A percentile compares a stretch with the other conserved stretches of the same genome.
These are phyloP conservation scores for Penstemon eatonii DNA, from an alignment of 257 asterid species.

Conservation along the genomic window DNA sequence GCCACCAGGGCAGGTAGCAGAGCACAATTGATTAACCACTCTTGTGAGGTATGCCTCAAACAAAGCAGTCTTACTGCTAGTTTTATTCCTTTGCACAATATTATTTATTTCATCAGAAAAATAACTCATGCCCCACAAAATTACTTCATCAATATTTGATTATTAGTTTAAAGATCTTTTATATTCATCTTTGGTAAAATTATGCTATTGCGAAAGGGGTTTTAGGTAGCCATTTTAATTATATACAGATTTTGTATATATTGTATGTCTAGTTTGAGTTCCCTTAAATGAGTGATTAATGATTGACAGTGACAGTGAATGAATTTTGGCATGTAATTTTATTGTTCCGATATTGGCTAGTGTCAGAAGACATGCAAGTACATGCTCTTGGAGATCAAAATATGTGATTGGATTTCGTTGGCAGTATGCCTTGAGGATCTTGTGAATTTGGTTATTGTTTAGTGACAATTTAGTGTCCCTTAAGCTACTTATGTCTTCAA, in stretches of 20 bases:
- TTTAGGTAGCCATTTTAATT: not conserved
- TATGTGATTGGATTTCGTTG: not conserved
- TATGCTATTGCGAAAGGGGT: not conserved
- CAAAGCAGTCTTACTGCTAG: slow-evolving; percentile 9
- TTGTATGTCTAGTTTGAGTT: not conserved
- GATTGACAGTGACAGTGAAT: not conserved
- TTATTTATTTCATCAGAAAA: not conserved
- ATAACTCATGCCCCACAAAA: not conserved
- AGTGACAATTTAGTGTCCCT: not conserved
- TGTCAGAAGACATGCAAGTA: not conserved
- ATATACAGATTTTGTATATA: not conserved
- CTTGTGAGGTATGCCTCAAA: slow-evolving; percentile 78
- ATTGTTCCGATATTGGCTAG: not conserved
- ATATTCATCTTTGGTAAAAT: not conserved
- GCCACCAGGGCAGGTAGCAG: slow-evolving; percentile 98
- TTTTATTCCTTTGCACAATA: slow-evolving; percentile 21
- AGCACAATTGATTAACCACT: slow-evolving; percentile 95
- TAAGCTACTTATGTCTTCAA: not conserved
- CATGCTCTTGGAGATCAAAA: not conserved
- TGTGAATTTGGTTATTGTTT: not conserved
- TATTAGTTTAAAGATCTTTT: not conserved
- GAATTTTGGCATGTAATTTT: not conserved
- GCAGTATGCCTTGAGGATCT: not conserved
- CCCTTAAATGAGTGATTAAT: not conserved
- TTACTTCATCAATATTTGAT: slow-evolving; percentile 1